These are phyloP conservation scores for Paragyromitra xinjiangensis DNA, from an alignment of 495 filamentous ascomycete species.

Conservation along the genomic window DNA sequence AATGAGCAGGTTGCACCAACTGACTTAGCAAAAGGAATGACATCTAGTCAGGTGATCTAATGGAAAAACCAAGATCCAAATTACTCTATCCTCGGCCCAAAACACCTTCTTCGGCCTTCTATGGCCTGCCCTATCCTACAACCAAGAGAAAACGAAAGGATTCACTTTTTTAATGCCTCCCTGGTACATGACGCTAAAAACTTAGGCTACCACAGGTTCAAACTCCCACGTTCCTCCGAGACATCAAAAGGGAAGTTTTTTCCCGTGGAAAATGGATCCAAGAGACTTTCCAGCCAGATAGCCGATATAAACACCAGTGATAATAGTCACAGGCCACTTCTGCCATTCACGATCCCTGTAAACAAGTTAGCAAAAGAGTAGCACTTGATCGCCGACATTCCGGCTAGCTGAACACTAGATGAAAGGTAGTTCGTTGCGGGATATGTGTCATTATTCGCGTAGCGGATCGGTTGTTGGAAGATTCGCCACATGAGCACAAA, in stretches of 20 bases:
- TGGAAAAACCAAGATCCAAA: background rate
- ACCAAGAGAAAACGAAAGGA: background rate
- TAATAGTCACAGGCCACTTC: constrained; percentile 92
- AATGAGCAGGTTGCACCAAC: background rate
- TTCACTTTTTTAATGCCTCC: background rate
- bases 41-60: background rate
- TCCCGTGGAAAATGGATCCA: constrained; percentile 71
- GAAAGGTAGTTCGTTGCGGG: background rate
- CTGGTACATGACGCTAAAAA: constrained; percentile 5
- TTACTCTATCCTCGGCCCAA: background rate
- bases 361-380: constrained; percentile 23
- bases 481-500: background rate
- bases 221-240: background rate
- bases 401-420: background rate
- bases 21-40: background rate
- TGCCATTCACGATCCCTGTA: constrained; percentile 90
- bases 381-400: background rate
- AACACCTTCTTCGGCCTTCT: background rate
- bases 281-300: constrained; percentile 69
- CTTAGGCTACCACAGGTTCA: background rate
- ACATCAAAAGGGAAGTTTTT: constrained; percentile 66
- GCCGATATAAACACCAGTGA: constrained; percentile 75
- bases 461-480: background rate
- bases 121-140: constrained; percentile 14
- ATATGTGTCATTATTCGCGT: background rate